Base-by-base conservation (phyloP, 345 rosid species). In the Murraya koenigii region DNA sequence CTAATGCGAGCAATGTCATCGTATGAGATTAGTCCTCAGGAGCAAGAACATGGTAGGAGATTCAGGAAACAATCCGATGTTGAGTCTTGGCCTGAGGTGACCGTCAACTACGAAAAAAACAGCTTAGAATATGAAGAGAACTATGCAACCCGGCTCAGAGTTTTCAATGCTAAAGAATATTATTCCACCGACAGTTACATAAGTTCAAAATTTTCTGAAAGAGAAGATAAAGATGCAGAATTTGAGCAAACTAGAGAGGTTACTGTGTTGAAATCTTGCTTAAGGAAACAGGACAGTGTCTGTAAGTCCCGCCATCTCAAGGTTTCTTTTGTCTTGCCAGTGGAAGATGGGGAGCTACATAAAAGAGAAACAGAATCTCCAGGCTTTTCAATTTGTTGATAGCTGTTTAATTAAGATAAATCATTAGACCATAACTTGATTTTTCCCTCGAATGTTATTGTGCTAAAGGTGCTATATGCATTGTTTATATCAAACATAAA, bases 321-420 rank as follows among this genome's bases (percentile, higher is more conserved):
- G 62, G 90, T 87, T 64, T 72, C 88, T 22, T 87, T 85, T 79
- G 28, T 20, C 63, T 67, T 82, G 80, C 77, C 85, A 44, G 5
- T 8, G 22, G 52, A 80, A 39, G 71, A 75, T 6, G 77, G 75
- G 56, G 79, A 81, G 39, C 39, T 22, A 39, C 66, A 60, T 25
- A 67, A 72, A 71, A 76, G 28, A 73, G 49, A 30, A n/a, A 38
- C 38, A 55, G 63, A 14, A 4, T 52, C 56, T 67, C 33, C 78
- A 36, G 63, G 61, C 20, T 28, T 36, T 71, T 30, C 35, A 13
- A 52, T 44, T 74, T 63, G 19, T 60, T 74, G 35, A 77, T 66
- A 63, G 60, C 62, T 8, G 39, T 39, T 60, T 22, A 17, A 6
- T 36, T 47, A 11, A 14, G 67, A 47, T 47, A 19, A 26, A 17